Conservation (phyloP, 129 eudicot genomes). For the carrot (Daucus carota) region DNA sequence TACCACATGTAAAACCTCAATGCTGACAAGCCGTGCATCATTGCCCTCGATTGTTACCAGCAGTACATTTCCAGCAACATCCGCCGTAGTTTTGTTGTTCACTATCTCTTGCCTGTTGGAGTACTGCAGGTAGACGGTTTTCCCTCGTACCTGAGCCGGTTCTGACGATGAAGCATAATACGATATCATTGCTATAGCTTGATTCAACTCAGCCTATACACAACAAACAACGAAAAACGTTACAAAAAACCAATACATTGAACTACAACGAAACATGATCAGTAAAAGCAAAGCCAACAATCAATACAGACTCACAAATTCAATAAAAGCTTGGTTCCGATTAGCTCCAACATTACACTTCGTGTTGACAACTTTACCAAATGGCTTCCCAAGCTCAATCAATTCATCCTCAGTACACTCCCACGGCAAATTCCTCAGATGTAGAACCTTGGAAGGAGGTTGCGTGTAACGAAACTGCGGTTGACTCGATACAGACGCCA, state of each 20-base stretch:
- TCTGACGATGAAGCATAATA: conserved; percentile 97
- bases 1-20: conserved; percentile 94
- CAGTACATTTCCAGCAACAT: conserved; percentile 95
- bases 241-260: not conserved
- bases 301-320: conserved; percentile 49
- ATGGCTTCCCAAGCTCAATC: conserved; percentile 77
- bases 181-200: conserved; percentile 95
- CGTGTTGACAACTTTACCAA: conserved; percentile 89
- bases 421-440: conserved; percentile 92
- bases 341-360: conserved; percentile 97
- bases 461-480: conserved; percentile 95
- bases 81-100: conserved; percentile 98
- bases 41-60: conserved; percentile 87
- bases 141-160: conserved; percentile 97
- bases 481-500: conserved; percentile 92
- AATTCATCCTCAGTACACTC: conserved; percentile 93
- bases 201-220: conserved; percentile 72
- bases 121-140: conserved; percentile 90
- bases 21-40: conserved; percentile 91
- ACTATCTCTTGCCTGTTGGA: conserved; percentile 98
- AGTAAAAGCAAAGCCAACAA: not conserved
- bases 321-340: conserved; percentile 89
- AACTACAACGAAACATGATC: not conserved
- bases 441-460: conserved; percentile 90
- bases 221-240: not conserved